phyloP scores from a whole-genome alignment of 169 alveolate genomes.

The Miamiensis avidus region DNA sequence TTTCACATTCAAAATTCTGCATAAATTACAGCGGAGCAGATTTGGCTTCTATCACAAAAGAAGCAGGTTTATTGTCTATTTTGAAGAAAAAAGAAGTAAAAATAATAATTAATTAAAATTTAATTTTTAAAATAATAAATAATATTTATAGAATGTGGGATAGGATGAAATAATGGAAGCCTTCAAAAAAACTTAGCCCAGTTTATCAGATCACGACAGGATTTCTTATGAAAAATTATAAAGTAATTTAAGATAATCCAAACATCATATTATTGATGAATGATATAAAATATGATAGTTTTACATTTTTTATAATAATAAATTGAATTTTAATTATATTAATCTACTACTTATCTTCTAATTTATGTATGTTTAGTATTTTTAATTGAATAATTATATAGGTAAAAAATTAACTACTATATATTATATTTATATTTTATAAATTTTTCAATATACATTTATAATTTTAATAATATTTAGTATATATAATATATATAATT shows the following conservation, averaged over 20 bases:
- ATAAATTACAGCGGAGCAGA: conserved; percentile 98
- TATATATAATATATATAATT: too few relatives aligned
- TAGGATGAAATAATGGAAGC: conserved; percentile 1
- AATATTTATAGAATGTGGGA: neutral
- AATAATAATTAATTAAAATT: too few relatives aligned
- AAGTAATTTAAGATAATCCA: conserved; percentile 4
- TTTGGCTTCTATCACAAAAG: conserved; percentile 91
- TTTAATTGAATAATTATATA: too few relatives aligned
- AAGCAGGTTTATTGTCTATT: conserved; percentile 88
- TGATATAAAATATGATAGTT: neutral
- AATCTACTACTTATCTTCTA: too few relatives aligned
- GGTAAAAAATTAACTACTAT: too few relatives aligned
- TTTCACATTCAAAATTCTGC: conserved; percentile 74
- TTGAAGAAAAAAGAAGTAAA: conserved; percentile 26
- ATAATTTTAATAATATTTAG: too few relatives aligned
- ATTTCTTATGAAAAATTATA: conserved; percentile 17
- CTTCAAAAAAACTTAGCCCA: conserved; percentile 2
- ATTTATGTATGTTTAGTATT: too few relatives aligned
- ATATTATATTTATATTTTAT: too few relatives aligned
- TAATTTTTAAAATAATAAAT: too few relatives aligned
- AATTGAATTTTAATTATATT: too few relatives aligned
- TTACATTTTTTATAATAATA: too few relatives aligned
- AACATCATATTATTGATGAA: conserved; percentile 11
- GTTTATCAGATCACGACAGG: conserved; percentile 11
- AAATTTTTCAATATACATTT: too few relatives aligned